Evolutionary conservation across 2,329 filamentous ascomycete species (phyloP).

Genomic region (Hypomyces rosellus): DNA sequence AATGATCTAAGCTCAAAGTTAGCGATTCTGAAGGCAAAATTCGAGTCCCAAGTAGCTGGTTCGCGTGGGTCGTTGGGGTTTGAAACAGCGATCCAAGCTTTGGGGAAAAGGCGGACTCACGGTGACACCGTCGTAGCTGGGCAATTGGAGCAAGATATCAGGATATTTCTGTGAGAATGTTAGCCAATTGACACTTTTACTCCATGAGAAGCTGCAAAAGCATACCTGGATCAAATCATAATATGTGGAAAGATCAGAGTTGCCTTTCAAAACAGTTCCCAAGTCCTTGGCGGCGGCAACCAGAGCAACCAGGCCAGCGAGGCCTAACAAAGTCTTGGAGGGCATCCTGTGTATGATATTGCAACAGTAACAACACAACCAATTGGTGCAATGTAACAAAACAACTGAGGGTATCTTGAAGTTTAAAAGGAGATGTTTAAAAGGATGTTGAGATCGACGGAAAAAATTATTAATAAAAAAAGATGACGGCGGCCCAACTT

Average conservation of each 20-base stretch:
- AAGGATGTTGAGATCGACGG: too few species aligned
- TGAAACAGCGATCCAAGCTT: too few species aligned
- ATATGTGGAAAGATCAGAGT: slow-evolving; percentile 38
- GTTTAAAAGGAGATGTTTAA: background rate
- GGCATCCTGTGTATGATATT: slow-evolving; percentile 14
- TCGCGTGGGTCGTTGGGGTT: too few species aligned
- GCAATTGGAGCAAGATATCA: slow-evolving; percentile 37
- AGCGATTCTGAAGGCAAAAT: background rate
- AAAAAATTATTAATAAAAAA: background rate
- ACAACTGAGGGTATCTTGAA: background rate
- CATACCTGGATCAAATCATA: slow-evolving; percentile 37
- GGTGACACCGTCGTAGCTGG: slow-evolving; percentile 38
- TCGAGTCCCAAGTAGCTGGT: too few species aligned
- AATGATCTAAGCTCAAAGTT: slow-evolving; percentile 36
- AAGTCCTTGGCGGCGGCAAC: slow-evolving; percentile 27
- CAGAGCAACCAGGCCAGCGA: slow-evolving; percentile 18
- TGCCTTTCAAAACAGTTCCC: slow-evolving; percentile 31
- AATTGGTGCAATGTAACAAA: background rate
- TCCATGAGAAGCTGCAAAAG: background rate
- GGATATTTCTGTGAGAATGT: slow-evolving; percentile 36
- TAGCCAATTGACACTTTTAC: background rate
- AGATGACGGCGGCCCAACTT: background rate
- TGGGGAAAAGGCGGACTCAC: slow-evolving; percentile 22
- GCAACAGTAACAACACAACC: background rate
- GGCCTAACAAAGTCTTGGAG: slow-evolving; percentile 13